phyloP scores from a whole-genome alignment of 2,329 filamentous ascomycete species.

The Didymella segeticola region DNA sequence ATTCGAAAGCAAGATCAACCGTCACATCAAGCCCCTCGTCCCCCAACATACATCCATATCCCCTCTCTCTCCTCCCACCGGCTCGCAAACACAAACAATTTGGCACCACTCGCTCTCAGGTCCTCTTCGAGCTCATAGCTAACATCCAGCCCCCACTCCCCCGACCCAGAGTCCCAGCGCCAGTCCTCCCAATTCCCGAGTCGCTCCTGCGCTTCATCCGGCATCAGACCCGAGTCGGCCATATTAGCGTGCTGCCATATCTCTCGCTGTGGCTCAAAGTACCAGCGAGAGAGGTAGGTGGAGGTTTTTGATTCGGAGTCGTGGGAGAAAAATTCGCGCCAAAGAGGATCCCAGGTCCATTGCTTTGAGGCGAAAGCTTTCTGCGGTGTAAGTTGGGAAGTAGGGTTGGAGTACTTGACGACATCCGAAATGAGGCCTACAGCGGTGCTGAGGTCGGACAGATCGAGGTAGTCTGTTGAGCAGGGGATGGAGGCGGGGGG shows the following conservation, averaged over 20 bases:
- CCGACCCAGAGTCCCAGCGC: constrained; percentile 6
- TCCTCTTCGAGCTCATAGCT: constrained; percentile 5
- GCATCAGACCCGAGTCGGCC: constrained; percentile 5
- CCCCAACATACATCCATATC: constrained; percentile 10
- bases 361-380: not conserved
- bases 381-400: not conserved
- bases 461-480: constrained; percentile 10
- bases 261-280: constrained; percentile 2
- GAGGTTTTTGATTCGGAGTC: not conserved
- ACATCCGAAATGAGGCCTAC: not conserved
- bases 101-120: not conserved
- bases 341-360: constrained; percentile 14
- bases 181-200: constrained; percentile 11
- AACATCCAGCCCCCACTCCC: constrained; percentile 15
- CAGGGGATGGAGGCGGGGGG: not conserved
- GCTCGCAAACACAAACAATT: constrained; percentile 10
- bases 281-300: constrained; percentile 7
- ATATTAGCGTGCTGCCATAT: constrained; percentile 10
- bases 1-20: no score
- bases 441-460: constrained; percentile 9
- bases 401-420: constrained; percentile 2
- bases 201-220: constrained; percentile 10
- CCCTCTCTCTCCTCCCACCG: constrained; percentile 9
- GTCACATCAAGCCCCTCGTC: no score
- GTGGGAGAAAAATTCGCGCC: constrained; percentile 10